These are phyloP conservation scores for Aureobasidium pullulans DNA, from an alignment of 2,329 filamentous ascomycete genomes.

Conservation along the genomic window DNA sequence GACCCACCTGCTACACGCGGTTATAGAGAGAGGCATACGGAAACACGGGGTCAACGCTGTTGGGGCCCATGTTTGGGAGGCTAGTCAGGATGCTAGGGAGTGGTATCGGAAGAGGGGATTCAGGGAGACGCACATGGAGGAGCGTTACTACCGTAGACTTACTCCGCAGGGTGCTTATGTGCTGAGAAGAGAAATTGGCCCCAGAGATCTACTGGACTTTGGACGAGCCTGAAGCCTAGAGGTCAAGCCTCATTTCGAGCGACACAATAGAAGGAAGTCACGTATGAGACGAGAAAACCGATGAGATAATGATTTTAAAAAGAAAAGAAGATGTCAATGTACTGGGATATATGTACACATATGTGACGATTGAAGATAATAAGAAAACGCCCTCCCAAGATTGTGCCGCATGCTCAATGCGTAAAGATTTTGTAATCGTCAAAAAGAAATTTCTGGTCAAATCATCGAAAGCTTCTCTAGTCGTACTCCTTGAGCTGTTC, in stretches of 20 bases:
- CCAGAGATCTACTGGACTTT: neutral
- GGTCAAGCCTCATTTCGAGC: no score
- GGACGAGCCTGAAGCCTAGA: neutral
- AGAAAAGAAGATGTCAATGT: neutral
- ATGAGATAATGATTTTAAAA: neutral
- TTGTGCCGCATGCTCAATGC: constrained; percentile 8
- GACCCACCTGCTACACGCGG: constrained; percentile 41
- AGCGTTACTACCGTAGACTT: constrained; percentile 53
- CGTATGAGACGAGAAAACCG: neutral
- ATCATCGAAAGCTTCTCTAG: neutral
- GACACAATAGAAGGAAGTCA: neutral
- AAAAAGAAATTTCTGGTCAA: neutral
- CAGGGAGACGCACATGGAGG: constrained; percentile 42
- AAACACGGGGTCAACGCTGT: constrained; percentile 46
- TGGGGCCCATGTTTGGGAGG: constrained; percentile 58
- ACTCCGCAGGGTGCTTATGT: constrained; percentile 50
- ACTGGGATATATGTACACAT: constrained; percentile 5
- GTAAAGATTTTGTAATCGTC: constrained; percentile 1
- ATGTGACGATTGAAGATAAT: neutral
- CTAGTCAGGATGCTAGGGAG: constrained; percentile 50
- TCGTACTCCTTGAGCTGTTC: constrained; percentile 7
- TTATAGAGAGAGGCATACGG: constrained; percentile 32
- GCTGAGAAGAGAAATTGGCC: constrained; percentile 36
- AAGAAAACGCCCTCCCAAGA: constrained; percentile 3
- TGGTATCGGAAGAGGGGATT: constrained; percentile 58